Evolutionary conservation across 768 basidiomycete species (phyloP).

Genomic region (Phaffia australis): DNA sequence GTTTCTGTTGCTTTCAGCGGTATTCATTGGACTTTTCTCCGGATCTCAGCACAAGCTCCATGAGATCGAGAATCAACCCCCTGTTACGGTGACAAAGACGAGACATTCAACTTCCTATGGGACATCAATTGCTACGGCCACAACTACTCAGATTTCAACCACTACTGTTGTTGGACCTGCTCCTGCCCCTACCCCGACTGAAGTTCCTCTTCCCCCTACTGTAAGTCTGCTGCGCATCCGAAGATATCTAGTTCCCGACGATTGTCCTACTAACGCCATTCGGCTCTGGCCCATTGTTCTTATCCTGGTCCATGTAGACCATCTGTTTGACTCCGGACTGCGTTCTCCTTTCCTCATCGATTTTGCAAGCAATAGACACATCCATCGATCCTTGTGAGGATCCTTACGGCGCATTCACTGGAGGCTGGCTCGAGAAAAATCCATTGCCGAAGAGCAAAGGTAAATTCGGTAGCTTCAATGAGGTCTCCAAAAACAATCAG

Average conservation of each 20-base stretch:
- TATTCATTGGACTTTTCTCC: constrained; percentile 88
- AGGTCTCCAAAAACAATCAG: constrained; percentile 28
- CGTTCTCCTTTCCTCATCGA: constrained; percentile 67
- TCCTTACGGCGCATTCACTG: constrained; percentile 83
- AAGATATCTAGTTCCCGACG: not conserved
- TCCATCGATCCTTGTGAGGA: constrained; percentile 86
- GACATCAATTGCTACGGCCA: not conserved
- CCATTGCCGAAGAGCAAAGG: constrained; percentile 80
- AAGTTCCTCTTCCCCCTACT: not conserved
- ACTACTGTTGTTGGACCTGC: not conserved
- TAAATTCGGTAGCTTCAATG: constrained; percentile 58
- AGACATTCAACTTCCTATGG: not conserved
- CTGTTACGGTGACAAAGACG: constrained; percentile 14
- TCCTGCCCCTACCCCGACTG: constrained; percentile 8
- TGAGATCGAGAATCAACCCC: constrained; percentile 30
- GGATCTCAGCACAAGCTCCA: constrained; percentile 72
- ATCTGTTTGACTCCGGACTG: constrained; percentile 68
- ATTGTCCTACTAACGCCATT: too few relatives aligned
- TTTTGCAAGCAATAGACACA: constrained; percentile 68
- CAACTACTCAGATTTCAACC: constrained; percentile 4
- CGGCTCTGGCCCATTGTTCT: too few relatives aligned
- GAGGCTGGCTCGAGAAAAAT: constrained; percentile 74
- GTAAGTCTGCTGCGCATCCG: not conserved
- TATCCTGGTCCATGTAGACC: constrained; percentile 40
- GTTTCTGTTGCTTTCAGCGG: constrained; percentile 63